A percentile compares a stretch with the other conserved stretches of the same genome.
Conservation (phyloP, 2,329 filamentous ascomycete species). For the Davidsoniella neocaledoniae region DNA sequence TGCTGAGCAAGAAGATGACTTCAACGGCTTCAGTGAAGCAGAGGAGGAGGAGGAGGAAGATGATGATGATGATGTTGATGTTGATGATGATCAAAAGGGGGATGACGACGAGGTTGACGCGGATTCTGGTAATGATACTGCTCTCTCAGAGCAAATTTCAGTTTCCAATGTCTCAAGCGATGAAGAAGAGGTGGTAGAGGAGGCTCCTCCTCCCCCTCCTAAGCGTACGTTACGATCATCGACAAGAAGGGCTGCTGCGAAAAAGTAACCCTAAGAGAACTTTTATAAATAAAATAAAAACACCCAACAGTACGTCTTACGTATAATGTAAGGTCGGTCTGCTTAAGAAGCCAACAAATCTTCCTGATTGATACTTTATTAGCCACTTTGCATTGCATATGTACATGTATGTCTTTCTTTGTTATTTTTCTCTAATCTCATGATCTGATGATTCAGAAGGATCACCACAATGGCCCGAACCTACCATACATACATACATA, state of each 20-base stretch:
- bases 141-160: constrained; percentile 1
- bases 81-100: constrained; percentile 17
- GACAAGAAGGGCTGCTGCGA: background rate
- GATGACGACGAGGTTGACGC: constrained; percentile 16
- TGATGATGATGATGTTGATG: constrained; percentile 18
- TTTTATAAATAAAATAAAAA: background rate
- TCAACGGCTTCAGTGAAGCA: constrained; percentile 30
- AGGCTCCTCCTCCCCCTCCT: background rate
- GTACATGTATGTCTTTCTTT: too few species aligned
- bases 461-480: too few species aligned
- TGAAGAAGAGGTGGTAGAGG: constrained; percentile 1
- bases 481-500: too few species aligned
- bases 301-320: background rate
- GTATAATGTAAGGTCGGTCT: background rate
- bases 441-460: too few species aligned
- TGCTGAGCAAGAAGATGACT: constrained; percentile 21
- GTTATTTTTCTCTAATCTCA: too few species aligned
- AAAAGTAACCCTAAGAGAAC: constrained; percentile 3
- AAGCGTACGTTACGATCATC: constrained; percentile 9
- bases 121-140: background rate
- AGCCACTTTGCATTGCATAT: too few species aligned
- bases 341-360: background rate
- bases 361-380: too few species aligned
- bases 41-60: constrained; percentile 24
- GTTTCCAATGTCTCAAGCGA: constrained; percentile 2